Base-by-base conservation (phyloP, 148 eudicot species). In the Vaccinium myrtillus region DNA sequence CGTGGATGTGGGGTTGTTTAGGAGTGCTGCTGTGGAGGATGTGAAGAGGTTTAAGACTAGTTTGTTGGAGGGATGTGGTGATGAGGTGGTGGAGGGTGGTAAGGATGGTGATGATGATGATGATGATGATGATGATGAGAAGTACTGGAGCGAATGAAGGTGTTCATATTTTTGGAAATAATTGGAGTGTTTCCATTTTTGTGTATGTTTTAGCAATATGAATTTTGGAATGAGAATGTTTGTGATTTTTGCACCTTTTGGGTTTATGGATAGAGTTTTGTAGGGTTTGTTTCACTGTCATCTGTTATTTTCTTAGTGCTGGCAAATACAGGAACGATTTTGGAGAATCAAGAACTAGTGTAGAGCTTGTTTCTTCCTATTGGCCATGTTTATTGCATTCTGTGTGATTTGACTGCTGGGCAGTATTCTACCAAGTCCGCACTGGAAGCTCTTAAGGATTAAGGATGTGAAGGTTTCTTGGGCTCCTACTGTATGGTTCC, bases 21-120 rank as follows among this genome's bases (percentile, higher is more conserved):
- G 97, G 90, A 84, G 30, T 83, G 98, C 94, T 6, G 98, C 82
- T 8, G 94, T 96, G 23, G 93, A 94, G 84, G 96, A 96, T 89
- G 98, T 94, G 59, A 92, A 79, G 85, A 91, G 81, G 89, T 96
- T 95, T 43, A 95, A 89, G 92, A 76, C 53, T 70, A 86, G 91
- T 39, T 86, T 89, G 81, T 79, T 39, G 75, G 79, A 23, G 59
- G 84, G 48, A 10, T 25, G 15, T 18, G 86, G 75, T 53, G 79
- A 48, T 23, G 87, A 87, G 19, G 87, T 77, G 14, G 89, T 70
- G 30, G 91, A 83, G n/a, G 69, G 21, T n/a, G 30, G 19, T 46
- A n/a, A 43, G 12, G 78, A 10, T 8, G 13, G 36, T 27, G 88
- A 32, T 32, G 32, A 32, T 32, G 36, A 11, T 27, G 81, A 79